Evolutionary conservation across 139 green algal genomes (phyloP), one percentile per base, ranked within the genome.

Genomic region (Coccomyxa sp.): DNA sequence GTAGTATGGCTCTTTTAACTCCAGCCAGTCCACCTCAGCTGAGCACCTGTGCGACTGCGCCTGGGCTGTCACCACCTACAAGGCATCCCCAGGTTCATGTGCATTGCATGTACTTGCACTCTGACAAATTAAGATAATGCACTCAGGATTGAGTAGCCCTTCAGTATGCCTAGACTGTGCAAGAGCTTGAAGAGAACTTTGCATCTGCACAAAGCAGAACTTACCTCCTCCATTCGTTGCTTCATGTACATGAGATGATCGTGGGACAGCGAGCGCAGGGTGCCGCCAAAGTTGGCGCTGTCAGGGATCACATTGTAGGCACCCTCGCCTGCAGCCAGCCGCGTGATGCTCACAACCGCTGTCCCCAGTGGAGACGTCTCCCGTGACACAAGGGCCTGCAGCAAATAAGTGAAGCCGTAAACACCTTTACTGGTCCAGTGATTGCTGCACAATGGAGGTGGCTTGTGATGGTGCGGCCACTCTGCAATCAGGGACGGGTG

Each of bases 241-340:
- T 83, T 83, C 78, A 93, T 76, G 30, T 13, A 76, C 51, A 79
- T 13, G 76, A 89, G 86, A 81, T 57, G 76, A n/a, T 88, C 85
- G 32, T 93, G 83, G 18, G 60, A 86, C 76, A 82, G 82, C 30
- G 82, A 67, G n/a, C 95, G 86, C 71, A 98, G 87, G 13, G 94
- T 97, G 58, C 95, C 95, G 0, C 90, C 89, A 58, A 98, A 76
- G 63, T 82, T 84, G 15, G 89, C 90, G 0, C 77, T 27, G 68
- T 96, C 90, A 0, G 95, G 94, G 79, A 98, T 96, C 57, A 98
- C 93, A 82, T 98, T 98, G 85, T 92, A 93, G 0, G 92, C 93
- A 28, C 84, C 84, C 17, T 93, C 86, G 10, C 93, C 93, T 4
- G 87, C 92, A 57, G 89, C 77, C 60, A 98, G 82, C 79, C 89